These are phyloP conservation scores for Stevia rebaudiana DNA, from an alignment of 140 eudicot genomes.

Conservation along the genomic window DNA sequence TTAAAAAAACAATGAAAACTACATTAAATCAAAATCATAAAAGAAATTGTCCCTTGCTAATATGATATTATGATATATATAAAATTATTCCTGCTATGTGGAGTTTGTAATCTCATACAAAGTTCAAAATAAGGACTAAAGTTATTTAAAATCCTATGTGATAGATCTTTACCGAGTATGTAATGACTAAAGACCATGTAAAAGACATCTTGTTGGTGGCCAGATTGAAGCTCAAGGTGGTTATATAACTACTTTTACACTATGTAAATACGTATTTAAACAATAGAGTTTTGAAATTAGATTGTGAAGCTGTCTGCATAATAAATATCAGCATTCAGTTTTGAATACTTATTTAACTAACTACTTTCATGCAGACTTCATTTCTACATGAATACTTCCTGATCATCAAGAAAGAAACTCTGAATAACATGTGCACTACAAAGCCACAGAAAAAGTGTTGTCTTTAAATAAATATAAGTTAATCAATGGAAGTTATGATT, in stretches of 20 bases:
- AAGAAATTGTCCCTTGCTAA: too few species aligned
- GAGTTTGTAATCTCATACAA: background rate
- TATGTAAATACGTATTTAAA: background rate
- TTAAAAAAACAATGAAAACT: conserved; percentile 12
- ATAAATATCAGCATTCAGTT: background rate
- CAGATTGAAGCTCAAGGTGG: background rate
- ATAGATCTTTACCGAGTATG: background rate
- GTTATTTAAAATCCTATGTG: background rate
- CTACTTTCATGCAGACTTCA: background rate
- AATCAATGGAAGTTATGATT: background rate
- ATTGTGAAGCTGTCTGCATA: background rate
- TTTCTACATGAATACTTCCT: background rate
- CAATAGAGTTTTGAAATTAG: background rate
- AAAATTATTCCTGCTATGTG: background rate
- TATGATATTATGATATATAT: too few species aligned
- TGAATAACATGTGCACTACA: background rate
- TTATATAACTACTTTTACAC: background rate
- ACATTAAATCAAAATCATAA: background rate
- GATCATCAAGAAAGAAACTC: background rate
- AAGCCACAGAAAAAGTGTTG: background rate
- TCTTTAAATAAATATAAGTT: background rate
- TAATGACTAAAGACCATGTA: background rate
- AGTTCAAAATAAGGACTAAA: too few species aligned
- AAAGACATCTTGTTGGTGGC: background rate
- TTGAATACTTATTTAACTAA: too few species aligned